Base-by-base conservation (phyloP, 768 basidiomycete species). In the Pilatotrama ljubarskyi region DNA sequence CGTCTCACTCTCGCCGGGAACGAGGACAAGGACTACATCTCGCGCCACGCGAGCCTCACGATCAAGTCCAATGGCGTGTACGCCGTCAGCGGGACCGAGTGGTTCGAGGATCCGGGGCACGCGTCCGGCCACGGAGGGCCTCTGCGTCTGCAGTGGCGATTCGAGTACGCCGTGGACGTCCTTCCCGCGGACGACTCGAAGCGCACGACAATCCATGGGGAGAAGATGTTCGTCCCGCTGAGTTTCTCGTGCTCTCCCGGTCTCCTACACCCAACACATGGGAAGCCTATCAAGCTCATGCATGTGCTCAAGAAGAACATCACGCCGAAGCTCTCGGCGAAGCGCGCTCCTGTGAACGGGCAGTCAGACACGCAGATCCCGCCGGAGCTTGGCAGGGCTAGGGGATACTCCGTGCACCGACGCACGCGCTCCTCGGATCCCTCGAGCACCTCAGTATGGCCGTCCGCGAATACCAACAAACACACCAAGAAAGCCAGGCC, bases 151-250 rank as follows among this genome's bases (percentile, higher is more conserved):
- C 74, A 75, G 22, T 94, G 93, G 93, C 83, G 83, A 56, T 88
- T 95, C 63, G 88, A 90, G 55, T 95, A 95, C 69, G 68, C 85
- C 32, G 88, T 95, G 10, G 82, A 83, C 40, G 85, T 91, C 63
- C 35, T 36, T 2, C 78, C 84, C 32, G 72, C 76, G 53, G 73
- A 74, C 22, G 78, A 82, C 22, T 70, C 70, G 7, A 48, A 40
- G 14, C 36, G 50, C 10, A 5, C 38, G 15, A 44, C 41, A 1
- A 46, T 49, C 3, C 40, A 22, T 42, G 89, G 88, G 15, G 93
- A 93, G 73, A 90, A 88, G 75, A 78, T 77, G 1, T 67, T 92
- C 56, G 88, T 84, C 1, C 91, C 91, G 2, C 72, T 93, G 22
- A 82, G 82, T 17, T 92, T 93, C 71, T 81, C 84, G 17, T 93